Percentiles rank a stretch among this genome's conserved stretches.
Evolutionary conservation across 208 protist genomes (phyloP).

Genomic region (Trypanosoma avium): DNA sequence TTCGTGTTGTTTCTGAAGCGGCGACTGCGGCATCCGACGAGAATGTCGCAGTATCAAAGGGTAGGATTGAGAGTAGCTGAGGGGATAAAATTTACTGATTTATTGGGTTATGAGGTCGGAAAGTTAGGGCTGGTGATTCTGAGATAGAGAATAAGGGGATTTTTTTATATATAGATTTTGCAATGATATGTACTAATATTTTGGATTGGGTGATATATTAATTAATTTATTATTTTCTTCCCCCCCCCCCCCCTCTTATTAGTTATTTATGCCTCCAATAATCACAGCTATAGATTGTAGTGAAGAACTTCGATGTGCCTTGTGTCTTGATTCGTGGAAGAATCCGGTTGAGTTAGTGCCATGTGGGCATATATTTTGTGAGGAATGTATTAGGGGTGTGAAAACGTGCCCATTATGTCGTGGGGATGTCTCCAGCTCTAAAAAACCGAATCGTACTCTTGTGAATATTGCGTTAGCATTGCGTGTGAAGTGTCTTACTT

Average conservation of each 20-base stretch:
- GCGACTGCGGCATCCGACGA: neutral
- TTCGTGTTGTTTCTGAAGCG: conserved; percentile 38
- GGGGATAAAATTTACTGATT: too few species aligned
- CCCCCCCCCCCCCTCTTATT: conserved; percentile 22
- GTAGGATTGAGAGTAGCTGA: too few species aligned
- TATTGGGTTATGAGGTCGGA: too few species aligned
- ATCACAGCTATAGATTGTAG: conserved; percentile 50
- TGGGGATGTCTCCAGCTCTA: conserved; percentile 21
- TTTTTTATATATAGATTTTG: too few species aligned
- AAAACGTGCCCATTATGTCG: conserved; percentile 70
- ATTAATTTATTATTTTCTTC: too few species aligned
- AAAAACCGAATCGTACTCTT: conserved; percentile 60
- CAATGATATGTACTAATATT: too few species aligned
- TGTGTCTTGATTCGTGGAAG: conserved; percentile 81
- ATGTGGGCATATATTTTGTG: conserved; percentile 66
- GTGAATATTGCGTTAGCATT: conserved; percentile 70
- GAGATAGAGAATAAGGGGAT: too few species aligned
- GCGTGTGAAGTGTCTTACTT: conserved; percentile 50
- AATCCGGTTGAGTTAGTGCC: conserved; percentile 45
- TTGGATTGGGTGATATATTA: too few species aligned
- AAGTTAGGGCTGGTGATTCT: too few species aligned
- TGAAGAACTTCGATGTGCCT: conserved; percentile 67
- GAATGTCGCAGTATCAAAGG: too few species aligned
- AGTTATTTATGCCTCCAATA: conserved; percentile 27
- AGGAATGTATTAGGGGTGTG: conserved; percentile 36